Evolutionary conservation across 1,139 yeast species (phyloP).

Genomic region (Candida anutae): DNA sequence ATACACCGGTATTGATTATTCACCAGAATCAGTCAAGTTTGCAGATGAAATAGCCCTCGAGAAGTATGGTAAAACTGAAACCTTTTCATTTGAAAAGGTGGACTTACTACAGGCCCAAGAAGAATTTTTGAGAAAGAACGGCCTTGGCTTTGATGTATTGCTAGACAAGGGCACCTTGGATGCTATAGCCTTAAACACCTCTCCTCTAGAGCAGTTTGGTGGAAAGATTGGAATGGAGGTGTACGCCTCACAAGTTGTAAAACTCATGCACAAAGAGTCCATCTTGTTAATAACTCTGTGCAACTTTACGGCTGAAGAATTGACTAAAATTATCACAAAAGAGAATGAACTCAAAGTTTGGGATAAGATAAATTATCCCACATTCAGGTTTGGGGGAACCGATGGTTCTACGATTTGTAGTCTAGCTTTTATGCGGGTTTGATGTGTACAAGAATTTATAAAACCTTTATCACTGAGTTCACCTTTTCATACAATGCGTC

Average conservation of each 20-base stretch:
- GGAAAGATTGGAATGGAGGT: constrained; percentile 48
- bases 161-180: constrained; percentile 94
- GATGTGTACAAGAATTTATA: constrained; percentile 1
- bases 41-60: constrained; percentile 50
- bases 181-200: constrained; percentile 85
- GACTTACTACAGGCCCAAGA: constrained; percentile 33
- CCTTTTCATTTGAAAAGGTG: constrained; percentile 38
- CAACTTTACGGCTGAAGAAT: constrained; percentile 79
- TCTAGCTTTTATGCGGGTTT: constrained; percentile 55
- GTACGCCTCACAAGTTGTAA: constrained; percentile 56
- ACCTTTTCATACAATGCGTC: constrained; percentile 50
- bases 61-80: constrained; percentile 22
- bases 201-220: constrained; percentile 29
- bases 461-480: constrained; percentile 22
- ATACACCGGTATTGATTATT: constrained; percentile 74
- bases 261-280: constrained; percentile 49
- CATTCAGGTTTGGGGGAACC: constrained; percentile 80
- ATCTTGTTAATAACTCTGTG: constrained; percentile 84
- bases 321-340: constrained; percentile 45
- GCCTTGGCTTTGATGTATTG: constrained; percentile 53
- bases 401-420: constrained; percentile 85
- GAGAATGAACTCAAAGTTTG: constrained; percentile 40
- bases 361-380: constrained; percentile 66
- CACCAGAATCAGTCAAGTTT: constrained; percentile 68
- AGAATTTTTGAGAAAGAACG: constrained; percentile 25